Base-by-base conservation (phyloP, 768 basidiomycete genomes). In the Calocybe gangraenosa region DNA sequence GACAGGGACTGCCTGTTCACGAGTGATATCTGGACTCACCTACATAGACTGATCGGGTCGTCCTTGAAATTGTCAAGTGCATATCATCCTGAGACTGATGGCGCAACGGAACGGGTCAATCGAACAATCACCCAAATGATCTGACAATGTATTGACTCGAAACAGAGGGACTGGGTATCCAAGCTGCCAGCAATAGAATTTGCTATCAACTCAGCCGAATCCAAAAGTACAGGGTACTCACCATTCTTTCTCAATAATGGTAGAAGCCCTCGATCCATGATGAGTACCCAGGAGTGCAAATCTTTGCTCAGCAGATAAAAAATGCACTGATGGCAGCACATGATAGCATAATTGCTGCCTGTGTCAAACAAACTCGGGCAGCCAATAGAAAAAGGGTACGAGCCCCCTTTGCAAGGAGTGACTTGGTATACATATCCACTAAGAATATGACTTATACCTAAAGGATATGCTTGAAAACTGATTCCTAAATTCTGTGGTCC, bases 231-330 rank as follows among this genome's bases (percentile, higher is more conserved):
- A 6, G 25, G 25, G 6, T 36, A 36, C n/a, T 5, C n/a, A 6
- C 34, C 34, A 36, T 36, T 36, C n/a, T 36, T 7, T 19, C 18
- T 36, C 7, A 36, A 36, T 36, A 11, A 11, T 28, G 25, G 25
- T 11, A 28, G 5, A 11, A 28, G n/a, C n/a, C n/a, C n/a, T n/a
- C n/a, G n/a, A n/a, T n/a, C n/a, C n/a, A n/a, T n/a, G n/a, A 58
- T n/a, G 59, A 63, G 37, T 64, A 51, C 47, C 60, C 62, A 8
- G 62, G 62, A 0, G 60, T 64, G 0, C 14, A 49, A 8, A 40
- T 40, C 8, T 64, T 59, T 46, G 63, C 61, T 1, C 40, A 54
- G 31, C 17, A 40, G 31, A 54, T 58, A 38, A 53, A 54, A 30
- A 37, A 51, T 20, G 58, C 60, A 1, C 36, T 66, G 0, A 55